Base-by-base conservation (phyloP, 495 filamentous ascomycete species). In the Venustampulla echinocandica region DNA sequence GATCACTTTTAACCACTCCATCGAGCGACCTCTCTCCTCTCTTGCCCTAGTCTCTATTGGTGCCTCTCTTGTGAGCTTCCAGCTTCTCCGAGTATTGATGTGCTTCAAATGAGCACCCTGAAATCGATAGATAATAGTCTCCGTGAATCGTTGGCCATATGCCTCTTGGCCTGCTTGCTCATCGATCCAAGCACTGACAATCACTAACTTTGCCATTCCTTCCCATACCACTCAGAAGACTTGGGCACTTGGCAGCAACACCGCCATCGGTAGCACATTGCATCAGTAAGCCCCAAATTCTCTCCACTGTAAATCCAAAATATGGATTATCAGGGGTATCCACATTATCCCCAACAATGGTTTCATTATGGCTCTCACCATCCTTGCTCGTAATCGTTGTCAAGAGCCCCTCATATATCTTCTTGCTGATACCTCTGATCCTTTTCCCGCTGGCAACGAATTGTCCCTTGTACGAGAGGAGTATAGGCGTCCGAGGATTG, bases 241-340 rank as follows among this genome's bases (percentile, higher is more conserved):
- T 58, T 18, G 67, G 63, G 53, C 69, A 72, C 17, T 49, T 61
- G 37, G 42, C 32, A 15, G 59, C 59, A 35, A 71, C 42, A n/a
- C 19, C 10, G 3, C 52, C 47, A 50, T 54, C 46, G 14, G 63
- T 58, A n/a, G 44, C 42, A 54, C 68, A 71, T 47, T 67, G 62
- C 44, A 71, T 54, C 13, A 71, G 15, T 25, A 64, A 42, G 38
- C 60, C 59, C 68, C 68, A 71, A 7, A 64, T 50, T 44, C 68
- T 56, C 49, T 73, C 69, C 30, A 73, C 38, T n/a, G 62, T 62
- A 45, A 64, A 69, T 14, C 67, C 67, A 25, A 71, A 64, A 27
- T 46, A 57, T 1, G 69, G 68, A 15, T 57, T 57, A 49, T 59
- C 54, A 23, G 60, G 53, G 10, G 25, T 38, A 47, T 73, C 64